A percentile compares a stretch with the other conserved stretches of the same genome.
Conservation (phyloP, 208 protist genomes). For the Trypanosoma caninum region DNA sequence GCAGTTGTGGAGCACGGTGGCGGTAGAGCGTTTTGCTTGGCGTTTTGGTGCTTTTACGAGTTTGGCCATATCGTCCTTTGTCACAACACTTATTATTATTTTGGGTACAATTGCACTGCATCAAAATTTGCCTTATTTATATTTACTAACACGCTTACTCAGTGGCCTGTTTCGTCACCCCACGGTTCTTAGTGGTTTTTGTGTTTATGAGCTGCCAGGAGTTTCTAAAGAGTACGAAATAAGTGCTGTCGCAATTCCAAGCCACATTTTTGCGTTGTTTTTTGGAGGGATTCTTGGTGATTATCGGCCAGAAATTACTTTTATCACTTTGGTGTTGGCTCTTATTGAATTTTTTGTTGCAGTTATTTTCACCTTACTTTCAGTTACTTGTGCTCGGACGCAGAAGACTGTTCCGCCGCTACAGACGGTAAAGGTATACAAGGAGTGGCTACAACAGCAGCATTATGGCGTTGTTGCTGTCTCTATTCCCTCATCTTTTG, state of each 20-base stretch:
- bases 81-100: conserved; percentile 26
- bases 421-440: conserved; percentile 4
- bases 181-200: conserved; percentile 2
- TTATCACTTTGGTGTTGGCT: conserved; percentile 1
- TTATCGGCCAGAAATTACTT: background rate
- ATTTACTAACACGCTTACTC: conserved; percentile 43
- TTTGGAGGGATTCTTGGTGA: conserved; percentile 22
- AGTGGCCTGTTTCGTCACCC: conserved; percentile 59
- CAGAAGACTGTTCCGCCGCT: conserved; percentile 12
- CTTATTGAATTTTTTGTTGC: conserved; percentile 13
- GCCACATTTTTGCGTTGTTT: conserved; percentile 8
- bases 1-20: conserved; percentile 43
- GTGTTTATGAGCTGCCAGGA: conserved; percentile 4
- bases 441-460: conserved; percentile 16
- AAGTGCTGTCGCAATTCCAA: background rate
- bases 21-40: conserved; percentile 37
- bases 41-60: conserved; percentile 22
- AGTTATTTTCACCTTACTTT: conserved; percentile 2
- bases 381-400: background rate
- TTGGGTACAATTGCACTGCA: conserved; percentile 32
- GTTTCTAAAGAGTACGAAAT: background rate
- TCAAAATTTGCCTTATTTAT: conserved; percentile 36
- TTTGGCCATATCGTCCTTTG: conserved; percentile 36
- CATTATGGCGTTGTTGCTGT: background rate
- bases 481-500: conserved; percentile 11